Base-by-base conservation (phyloP, 352 stramenopile genomes). In the Pythium volutum region DNA sequence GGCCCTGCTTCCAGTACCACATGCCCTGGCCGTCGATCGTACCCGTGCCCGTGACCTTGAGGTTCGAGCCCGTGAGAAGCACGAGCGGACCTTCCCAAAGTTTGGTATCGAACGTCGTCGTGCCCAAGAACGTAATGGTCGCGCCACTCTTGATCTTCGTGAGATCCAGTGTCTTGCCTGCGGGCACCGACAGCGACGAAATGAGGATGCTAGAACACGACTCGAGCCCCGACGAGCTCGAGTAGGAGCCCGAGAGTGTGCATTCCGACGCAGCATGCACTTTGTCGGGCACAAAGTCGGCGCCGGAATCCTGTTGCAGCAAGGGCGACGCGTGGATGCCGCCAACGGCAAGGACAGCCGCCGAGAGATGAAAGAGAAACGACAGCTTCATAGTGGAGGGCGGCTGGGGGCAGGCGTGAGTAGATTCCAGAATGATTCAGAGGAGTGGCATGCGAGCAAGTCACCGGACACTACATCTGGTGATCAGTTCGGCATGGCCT, bases 1-100 rank as follows among this genome's bases (percentile, higher is more conserved):
- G 48, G 11, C 64, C 66, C 43, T 79, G 59, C 42, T 64, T 66
- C 72, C 69, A 79, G 69, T 79, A 79, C 68, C 64, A 74, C 11
- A 52, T 22, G 3, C 71, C 68, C 48, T 79, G 65, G 23, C 71
- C 71, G 20, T 79, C 71, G 9, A 79, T 59, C n/a, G 64, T 71
- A 25, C 71, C 71, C 20, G 71, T 50, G 41, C 71, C 71, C 31
- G 62, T 59, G n/a, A 79, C 62, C 16, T 43, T 75, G 36, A 79
- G 26, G 27, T 69, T 49, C 2, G 39, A 69, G 47, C 71, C 71
- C 16, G 60, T 60, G 20, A 78, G 52, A 16, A 65, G 56, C 22
- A 78, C 47, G 39, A 81, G 70, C 27, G 73, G 73, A 18, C 73
- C 73, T 11, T 70, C 67, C 64, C 70, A 80, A 16, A 66, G 55